A percentile compares a stretch with the other conserved stretches of the same genome.
Conservation (phyloP, 768 basidiomycete species). For the Phaeolepiota aurea region DNA sequence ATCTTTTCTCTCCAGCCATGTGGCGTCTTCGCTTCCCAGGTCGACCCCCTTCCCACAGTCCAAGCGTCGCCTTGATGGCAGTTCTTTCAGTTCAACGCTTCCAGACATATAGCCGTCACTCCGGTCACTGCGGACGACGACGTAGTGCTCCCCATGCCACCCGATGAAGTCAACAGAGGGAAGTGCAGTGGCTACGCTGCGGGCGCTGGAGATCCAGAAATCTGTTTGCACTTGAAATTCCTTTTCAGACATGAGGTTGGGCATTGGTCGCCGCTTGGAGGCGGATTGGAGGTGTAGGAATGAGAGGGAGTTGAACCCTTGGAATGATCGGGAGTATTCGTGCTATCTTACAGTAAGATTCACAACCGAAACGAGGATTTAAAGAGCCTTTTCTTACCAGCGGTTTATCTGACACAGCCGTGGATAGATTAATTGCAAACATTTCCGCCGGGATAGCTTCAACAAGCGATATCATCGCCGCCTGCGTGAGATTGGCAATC, state of each 20-base stretch:
- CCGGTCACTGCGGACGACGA: slow-evolving; percentile 36
- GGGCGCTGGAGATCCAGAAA: slow-evolving; percentile 41
- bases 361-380: background rate
- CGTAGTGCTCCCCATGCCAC: slow-evolving; percentile 70
- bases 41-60: slow-evolving; percentile 65
- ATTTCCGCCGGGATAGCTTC: slow-evolving; percentile 35
- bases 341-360: slow-evolving; percentile 24
- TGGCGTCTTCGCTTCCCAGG: slow-evolving; percentile 50
- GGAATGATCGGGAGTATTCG: slow-evolving; percentile 41
- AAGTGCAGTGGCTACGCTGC: slow-evolving; percentile 38
- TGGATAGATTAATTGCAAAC: slow-evolving; percentile 45
- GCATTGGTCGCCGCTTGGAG: slow-evolving; percentile 41
- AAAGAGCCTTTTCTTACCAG: slow-evolving; percentile 26
- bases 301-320: slow-evolving; percentile 37
- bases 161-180: slow-evolving; percentile 57
- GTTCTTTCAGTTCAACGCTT: slow-evolving; percentile 46
- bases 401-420: slow-evolving; percentile 39
- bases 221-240: slow-evolving; percentile 52
- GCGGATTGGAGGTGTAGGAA: slow-evolving; percentile 53
- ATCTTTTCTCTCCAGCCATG: slow-evolving; percentile 65
- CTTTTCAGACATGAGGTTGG: slow-evolving; percentile 50
- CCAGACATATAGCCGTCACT: slow-evolving; percentile 6
- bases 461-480: slow-evolving; percentile 28
- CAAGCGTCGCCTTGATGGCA: slow-evolving; percentile 45
- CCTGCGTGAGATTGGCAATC: slow-evolving; percentile 39